phyloP scores from a whole-genome alignment of 1,284 basidiomycete genomes.

The Ustilago esculenta region DNA sequence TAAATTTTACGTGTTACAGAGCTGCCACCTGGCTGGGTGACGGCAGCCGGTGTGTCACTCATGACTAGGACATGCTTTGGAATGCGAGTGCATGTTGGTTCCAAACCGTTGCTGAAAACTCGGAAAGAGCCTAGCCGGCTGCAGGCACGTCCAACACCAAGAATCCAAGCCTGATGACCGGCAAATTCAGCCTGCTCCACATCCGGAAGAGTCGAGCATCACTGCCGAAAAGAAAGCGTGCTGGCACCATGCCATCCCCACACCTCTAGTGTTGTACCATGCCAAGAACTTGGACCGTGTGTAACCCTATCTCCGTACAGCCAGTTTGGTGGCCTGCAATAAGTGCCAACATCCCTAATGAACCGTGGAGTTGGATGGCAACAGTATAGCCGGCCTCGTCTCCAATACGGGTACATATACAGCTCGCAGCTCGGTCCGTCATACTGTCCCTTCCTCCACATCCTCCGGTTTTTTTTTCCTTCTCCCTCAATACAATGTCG shows the following conservation, averaged over 20 bases:
- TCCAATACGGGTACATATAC: background rate
- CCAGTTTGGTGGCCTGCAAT: too few species aligned
- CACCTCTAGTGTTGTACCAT: too few species aligned
- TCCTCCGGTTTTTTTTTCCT: background rate
- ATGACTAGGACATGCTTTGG: too few species aligned
- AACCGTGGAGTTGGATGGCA: conserved; percentile 1
- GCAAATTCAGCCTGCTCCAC: background rate
- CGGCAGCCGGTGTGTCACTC: conserved; percentile 16
- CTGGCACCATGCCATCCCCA: too few species aligned
- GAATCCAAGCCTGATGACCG: background rate
- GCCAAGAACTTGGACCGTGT: too few species aligned
- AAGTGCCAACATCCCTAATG: too few species aligned
- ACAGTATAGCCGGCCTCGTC: too few species aligned
- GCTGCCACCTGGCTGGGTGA: background rate
- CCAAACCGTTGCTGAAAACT: background rate
- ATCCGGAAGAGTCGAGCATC: background rate
- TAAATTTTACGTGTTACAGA: background rate
- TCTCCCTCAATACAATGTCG: conserved; percentile 21
- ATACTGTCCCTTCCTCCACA: conserved; percentile 1
- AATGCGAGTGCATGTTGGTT: too few species aligned
- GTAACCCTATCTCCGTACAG: too few species aligned
- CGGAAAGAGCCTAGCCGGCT: conserved; percentile 7
- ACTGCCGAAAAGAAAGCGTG: background rate
- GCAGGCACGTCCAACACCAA: background rate
- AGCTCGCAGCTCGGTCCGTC: background rate